phyloP scores from a whole-genome alignment of 441 rosid species.

The Erysimum cheiri region DNA sequence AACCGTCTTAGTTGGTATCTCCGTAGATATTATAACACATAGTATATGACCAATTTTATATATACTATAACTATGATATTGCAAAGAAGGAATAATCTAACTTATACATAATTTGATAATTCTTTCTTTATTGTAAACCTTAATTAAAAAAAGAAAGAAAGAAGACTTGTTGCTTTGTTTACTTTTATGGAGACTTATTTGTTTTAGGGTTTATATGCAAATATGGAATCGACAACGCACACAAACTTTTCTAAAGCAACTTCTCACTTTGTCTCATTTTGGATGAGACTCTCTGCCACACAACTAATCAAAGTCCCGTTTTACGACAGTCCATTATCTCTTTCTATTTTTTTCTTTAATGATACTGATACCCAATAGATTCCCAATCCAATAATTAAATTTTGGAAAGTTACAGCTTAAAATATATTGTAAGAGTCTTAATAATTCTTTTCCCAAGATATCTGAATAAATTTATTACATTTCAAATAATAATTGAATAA shows the following conservation, averaged over 20 bases:
- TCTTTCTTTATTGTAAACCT: conserved; percentile 12
- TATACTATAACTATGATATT: neutral
- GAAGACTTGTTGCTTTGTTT: conserved; percentile 7
- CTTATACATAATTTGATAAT: neutral
- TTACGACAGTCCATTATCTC: conserved; percentile 37
- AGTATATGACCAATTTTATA: neutral
- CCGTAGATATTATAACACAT: too few relatives aligned
- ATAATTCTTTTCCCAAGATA: neutral
- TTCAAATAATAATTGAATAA: neutral
- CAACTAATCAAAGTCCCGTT: conserved; percentile 36
- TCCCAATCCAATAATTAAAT: conserved; percentile 36
- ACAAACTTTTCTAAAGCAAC: conserved; percentile 44
- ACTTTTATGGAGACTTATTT: conserved; percentile 26
- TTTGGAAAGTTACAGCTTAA: conserved; percentile 30
- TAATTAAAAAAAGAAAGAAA: too few relatives aligned
- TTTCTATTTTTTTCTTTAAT: conserved; percentile 31
- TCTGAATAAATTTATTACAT: too few relatives aligned
- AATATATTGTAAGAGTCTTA: neutral
- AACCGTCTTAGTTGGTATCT: too few relatives aligned
- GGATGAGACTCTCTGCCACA: conserved; percentile 46
- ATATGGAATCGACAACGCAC: conserved; percentile 47
- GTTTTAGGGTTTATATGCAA: conserved; percentile 41
- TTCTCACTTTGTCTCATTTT: conserved; percentile 43
- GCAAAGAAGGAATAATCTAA: neutral
- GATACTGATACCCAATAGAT: conserved; percentile 23